Evolutionary conservation across 345 rosid genomes (phyloP).

Genomic region (Euphorbia tirucalli): DNA sequence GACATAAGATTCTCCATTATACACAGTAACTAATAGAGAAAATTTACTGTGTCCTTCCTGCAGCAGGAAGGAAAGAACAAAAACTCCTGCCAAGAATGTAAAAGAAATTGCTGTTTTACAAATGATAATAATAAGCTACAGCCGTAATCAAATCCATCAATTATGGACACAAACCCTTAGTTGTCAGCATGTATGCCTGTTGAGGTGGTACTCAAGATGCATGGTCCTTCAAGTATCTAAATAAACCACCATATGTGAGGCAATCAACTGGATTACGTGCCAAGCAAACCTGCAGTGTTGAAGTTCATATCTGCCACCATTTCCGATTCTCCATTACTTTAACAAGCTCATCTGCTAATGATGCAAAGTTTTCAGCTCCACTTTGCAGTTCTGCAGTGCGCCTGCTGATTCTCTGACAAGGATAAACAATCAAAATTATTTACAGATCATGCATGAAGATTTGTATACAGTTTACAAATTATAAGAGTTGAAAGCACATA

Average conservation of each 20-base stretch:
- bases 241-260: too few species aligned
- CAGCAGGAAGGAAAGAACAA: neutral
- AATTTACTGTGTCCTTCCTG: neutral
- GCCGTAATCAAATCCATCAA: too few species aligned
- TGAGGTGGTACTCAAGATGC: too few species aligned
- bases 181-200: too few species aligned
- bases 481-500: neutral
- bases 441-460: neutral
- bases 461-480: neutral
- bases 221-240: neutral
- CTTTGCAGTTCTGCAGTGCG: constrained; percentile 77
- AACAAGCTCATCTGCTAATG: constrained; percentile 76
- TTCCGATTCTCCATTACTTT: constrained; percentile 87
- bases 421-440: neutral
- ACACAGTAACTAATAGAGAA: neutral
- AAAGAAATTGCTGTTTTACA: neutral
- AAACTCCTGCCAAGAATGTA: neutral
- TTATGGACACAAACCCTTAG: too few species aligned
- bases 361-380: constrained; percentile 80
- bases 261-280: neutral
- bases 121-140: too few species aligned
- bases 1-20: neutral
- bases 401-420: constrained; percentile 56
- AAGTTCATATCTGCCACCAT: constrained; percentile 79
- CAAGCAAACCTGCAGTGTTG: neutral